These are phyloP conservation scores for Posidonia oceanica DNA, from an alignment of 116 monocot genomes.

Conservation along the genomic window DNA sequence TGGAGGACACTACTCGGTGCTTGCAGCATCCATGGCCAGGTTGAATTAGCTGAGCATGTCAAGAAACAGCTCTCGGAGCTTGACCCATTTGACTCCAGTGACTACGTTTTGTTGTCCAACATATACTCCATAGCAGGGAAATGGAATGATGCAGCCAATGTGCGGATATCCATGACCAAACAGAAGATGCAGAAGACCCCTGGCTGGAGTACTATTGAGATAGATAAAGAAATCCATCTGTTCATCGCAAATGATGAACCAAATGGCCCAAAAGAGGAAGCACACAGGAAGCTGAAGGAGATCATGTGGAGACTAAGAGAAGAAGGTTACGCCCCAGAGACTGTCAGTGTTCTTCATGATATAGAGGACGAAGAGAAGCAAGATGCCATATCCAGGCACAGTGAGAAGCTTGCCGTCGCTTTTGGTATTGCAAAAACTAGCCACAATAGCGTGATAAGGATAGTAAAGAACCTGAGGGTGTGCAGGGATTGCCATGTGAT, in stretches of 20 bases:
- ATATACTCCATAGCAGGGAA: constrained; percentile 35
- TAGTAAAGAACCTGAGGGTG: constrained; percentile 38
- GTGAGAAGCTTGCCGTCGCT: constrained; percentile 51
- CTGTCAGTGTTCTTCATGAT: constrained; percentile 28
- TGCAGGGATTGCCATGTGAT: constrained; percentile 36
- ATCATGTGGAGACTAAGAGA: constrained; percentile 23
- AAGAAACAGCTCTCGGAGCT: constrained; percentile 29
- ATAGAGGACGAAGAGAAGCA: constrained; percentile 41
- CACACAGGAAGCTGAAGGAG: constrained; percentile 20
- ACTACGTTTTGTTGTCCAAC: constrained; percentile 44
- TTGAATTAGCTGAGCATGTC: constrained; percentile 33
- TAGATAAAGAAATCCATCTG: constrained; percentile 18
- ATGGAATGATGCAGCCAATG: constrained; percentile 35
- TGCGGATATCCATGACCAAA: constrained; percentile 34
- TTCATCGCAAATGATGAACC: constrained; percentile 24
- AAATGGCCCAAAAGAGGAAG: constrained; percentile 14
- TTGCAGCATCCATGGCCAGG: constrained; percentile 38
- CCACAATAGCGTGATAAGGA: constrained; percentile 19
- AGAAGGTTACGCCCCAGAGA: constrained; percentile 24
- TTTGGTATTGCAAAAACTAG: constrained; percentile 22
- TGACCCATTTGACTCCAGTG: constrained; percentile 39
- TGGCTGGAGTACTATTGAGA: constrained; percentile 43
- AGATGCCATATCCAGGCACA: constrained; percentile 24
- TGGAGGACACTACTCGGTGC: constrained; percentile 73
- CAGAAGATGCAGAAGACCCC: constrained; percentile 28